Evolutionary conservation across 495 filamentous ascomycete species (phyloP).

Genomic region (Penicillium longicatenatum): DNA sequence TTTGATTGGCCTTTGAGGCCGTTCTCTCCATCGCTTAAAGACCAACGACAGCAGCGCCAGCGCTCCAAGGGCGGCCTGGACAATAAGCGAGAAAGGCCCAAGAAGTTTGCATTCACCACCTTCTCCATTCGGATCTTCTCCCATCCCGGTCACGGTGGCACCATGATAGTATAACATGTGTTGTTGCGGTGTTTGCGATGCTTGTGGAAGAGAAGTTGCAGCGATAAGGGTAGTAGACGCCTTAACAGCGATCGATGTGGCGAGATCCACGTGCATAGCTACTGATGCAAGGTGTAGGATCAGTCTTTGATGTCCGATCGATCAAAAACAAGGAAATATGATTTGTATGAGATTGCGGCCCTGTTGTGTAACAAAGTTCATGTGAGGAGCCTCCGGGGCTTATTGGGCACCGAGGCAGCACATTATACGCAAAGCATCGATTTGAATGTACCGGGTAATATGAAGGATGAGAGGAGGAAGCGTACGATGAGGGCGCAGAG

Average conservation of each 20-base stretch:
- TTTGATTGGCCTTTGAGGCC: constrained; percentile 86
- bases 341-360: constrained; percentile 8
- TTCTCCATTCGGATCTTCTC: constrained; percentile 29
- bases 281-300: background rate
- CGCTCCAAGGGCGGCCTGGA: constrained; percentile 84
- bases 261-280: background rate
- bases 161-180: constrained; percentile 26
- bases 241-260: constrained; percentile 15
- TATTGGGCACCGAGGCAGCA: constrained; percentile 9
- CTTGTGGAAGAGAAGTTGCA: constrained; percentile 15
- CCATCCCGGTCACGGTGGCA: constrained; percentile 10
- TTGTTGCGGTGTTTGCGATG: constrained; percentile 13
- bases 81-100: constrained; percentile 82
- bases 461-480: background rate
- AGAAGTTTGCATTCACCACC: constrained; percentile 79
- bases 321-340: constrained; percentile 5
- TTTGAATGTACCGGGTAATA: background rate
- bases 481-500: background rate
- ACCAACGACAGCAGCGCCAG: constrained; percentile 84
- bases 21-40: constrained; percentile 89
- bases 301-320: background rate
- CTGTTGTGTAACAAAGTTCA: constrained; percentile 11
- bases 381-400: constrained; percentile 6
- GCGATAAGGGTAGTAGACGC: constrained; percentile 26
- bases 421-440: constrained; percentile 9